Evolutionary conservation across 2,329 filamentous ascomycete species (phyloP), one percentile per base, ranked within the genome.

Genomic region (Myriosclerotinia duriaeana): DNA sequence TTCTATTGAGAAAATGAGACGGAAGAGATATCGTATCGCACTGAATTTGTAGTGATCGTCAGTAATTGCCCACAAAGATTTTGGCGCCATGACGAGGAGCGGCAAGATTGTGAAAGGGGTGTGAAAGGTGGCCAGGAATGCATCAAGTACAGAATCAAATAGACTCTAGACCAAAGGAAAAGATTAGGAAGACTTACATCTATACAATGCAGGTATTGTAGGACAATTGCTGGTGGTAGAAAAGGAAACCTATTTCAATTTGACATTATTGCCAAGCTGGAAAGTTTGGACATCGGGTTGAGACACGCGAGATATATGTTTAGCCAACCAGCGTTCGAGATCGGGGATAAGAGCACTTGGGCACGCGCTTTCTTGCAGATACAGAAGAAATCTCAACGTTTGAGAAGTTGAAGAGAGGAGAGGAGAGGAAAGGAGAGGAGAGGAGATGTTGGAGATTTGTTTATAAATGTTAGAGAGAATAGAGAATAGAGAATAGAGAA

Each of bases 211-310:
- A 36, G 66, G 62, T 63, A 64, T 58, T 66, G 36, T 42, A 67
- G 63, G 61, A 58, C 69, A 72, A 72, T 72, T 65, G 64, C 44
- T 65, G 64, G 48, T 58, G 54, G 53, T 64, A 20, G 34, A 42
- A 40, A 67, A 67, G 61, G 68, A 62, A 50, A 65, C 70, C 66
- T 46, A 62, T 54, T 69, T 65, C 66, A 54, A 48, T 62, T 67
- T 66, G 70, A 69, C 67, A 69, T 65, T 71, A 69, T 65, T 71
- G 71, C 71, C 70, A 73, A 72, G 56, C 64, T 67, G 67, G 72
- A 74, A 74, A 73, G 68, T 73, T 74, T 73, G 69, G 69, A 65
- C 53, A 40, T 59, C 34, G 36, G 55, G 36, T 60, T 61, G 36
- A 60, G 52, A 64, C 61, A 64, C 61, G 61, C 61, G 52, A 64